These are phyloP conservation scores for Tuctoria greenei DNA, from an alignment of 176 grass and related monocot genomes.

Conservation along the genomic window DNA sequence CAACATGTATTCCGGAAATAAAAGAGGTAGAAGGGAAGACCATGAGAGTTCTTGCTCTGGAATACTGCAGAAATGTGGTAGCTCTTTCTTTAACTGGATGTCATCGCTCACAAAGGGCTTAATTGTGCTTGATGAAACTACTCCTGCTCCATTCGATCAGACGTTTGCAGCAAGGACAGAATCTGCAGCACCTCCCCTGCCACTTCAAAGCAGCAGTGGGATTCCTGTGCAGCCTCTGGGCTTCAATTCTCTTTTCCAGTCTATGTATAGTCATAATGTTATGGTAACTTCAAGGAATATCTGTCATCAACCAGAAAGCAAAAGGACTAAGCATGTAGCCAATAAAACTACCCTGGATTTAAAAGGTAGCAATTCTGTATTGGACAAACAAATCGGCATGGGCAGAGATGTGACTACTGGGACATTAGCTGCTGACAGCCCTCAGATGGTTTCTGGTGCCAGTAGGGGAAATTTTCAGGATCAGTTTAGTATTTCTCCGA, in stretches of 20 bases:
- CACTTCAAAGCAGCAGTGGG: constrained; percentile 31
- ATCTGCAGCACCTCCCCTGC: constrained; percentile 35
- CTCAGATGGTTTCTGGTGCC: constrained; percentile 35
- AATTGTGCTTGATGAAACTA: constrained; percentile 27
- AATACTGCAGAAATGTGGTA: constrained; percentile 50
- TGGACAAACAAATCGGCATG: constrained; percentile 21
- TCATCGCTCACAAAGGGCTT: constrained; percentile 68
- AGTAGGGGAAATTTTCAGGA: constrained; percentile 33
- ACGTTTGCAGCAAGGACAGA: constrained; percentile 40
- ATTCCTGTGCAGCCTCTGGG: constrained; percentile 44
- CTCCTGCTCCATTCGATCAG: constrained; percentile 49
- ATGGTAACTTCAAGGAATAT: constrained; percentile 43
- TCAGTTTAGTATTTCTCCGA: constrained; percentile 30
- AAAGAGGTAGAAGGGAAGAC: constrained; percentile 56
- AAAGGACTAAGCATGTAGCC: constrained; percentile 15
- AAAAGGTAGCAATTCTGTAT: constrained; percentile 7
- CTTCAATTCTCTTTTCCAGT: constrained; percentile 70
- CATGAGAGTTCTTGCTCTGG: constrained; percentile 51
- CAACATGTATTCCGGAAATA: constrained; percentile 42
- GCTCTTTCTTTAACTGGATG: constrained; percentile 92
- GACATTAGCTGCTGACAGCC: constrained; percentile 5
- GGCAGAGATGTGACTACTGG: constrained; percentile 22
- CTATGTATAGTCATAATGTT: constrained; percentile 64
- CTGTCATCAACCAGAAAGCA: constrained; percentile 50
- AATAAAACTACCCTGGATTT: constrained; percentile 27